Evolutionary conservation across 2,329 filamentous ascomycete species (phyloP).

Genomic region (Knufia fluminis): DNA sequence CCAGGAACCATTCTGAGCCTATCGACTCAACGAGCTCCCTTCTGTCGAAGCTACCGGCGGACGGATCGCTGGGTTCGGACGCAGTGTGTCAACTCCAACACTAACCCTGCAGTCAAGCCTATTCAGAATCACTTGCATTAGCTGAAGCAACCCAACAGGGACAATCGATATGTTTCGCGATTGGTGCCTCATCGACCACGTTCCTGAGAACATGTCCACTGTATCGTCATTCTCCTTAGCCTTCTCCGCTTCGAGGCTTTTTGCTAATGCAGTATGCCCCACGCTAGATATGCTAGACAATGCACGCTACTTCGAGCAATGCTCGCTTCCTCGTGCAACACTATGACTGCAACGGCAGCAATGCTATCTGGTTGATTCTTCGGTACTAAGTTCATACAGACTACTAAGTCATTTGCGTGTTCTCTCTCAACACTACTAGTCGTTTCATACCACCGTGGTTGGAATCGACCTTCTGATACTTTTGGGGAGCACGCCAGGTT

Average conservation of each 20-base stretch:
- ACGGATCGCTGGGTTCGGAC: neutral
- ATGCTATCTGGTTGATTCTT: no score
- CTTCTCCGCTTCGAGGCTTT: neutral
- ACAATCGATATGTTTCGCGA: neutral
- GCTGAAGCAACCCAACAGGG: neutral
- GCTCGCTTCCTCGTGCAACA: neutral
- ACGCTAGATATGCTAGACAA: neutral
- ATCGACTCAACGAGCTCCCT: no score
- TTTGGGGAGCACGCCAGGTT: no score
- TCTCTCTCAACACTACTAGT: no score
- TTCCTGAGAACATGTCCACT: slow-evolving; percentile 4
- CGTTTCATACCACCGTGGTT: no score
- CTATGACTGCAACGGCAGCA: neutral
- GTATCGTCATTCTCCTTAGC: slow-evolving; percentile 2
- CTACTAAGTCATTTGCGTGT: no score
- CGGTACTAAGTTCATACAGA: no score
- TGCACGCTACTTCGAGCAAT: neutral
- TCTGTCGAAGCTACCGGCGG: no score
- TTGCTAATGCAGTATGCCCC: neutral
- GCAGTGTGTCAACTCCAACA: neutral
- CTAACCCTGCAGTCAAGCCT: no score
- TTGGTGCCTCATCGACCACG: neutral
- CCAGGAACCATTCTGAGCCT: no score
- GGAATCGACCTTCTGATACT: no score
- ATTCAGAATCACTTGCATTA: slow-evolving; percentile 6